Evolutionary conservation across 2,329 filamentous ascomycete species (phyloP), one percentile per base, ranked within the genome.

Genomic region (Apiospora malaysiana): DNA sequence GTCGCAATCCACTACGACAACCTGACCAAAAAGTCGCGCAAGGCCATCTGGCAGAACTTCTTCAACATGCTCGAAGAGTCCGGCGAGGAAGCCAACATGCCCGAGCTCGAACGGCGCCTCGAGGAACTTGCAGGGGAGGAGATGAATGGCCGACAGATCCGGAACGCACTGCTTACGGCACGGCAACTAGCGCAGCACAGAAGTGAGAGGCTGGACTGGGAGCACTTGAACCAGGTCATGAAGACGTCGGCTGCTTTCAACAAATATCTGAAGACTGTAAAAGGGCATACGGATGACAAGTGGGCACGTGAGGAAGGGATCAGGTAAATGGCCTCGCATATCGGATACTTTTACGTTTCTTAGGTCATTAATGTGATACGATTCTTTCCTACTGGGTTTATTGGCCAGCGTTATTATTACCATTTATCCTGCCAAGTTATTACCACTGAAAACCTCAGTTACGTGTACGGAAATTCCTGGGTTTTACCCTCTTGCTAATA

Each of bases 121-220:
- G 49, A 72, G 14, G 75, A 78, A 56, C 73, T 83, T 56, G 79
- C 80, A 8, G 73, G 74, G 43, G 75, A 79, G 69, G 77, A 82
- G 63, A 75, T 83, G 71, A 83, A 83, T 66, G 82, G 81, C 7
- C 74, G 81, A 18, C 81, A 83, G 76, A 83, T 83, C 66, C 82
- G 82, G 74, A 83, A 83, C 47, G 75, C 74, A 16, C 68, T 78
- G 59, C 75, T 76, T 63, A 77, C 77, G 12, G 77, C 77, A 9
- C 51, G 72, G 18, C 72, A 74, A 43, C 71, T 71, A 1, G 72
- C 69, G 12, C 71, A 75, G 32, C 69, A 74, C 21, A 46, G 70
- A 18, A 66, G 70, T 1, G 74, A 74, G 32, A 65, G 71, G 14
- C 59, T 75, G 65, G 73, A 74, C 9, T 75, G 73, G 71, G 59